Evolutionary conservation across 495 filamentous ascomycete species (phyloP), one percentile per base, ranked within the genome.

Genomic region (Aspergillus kassunensis): DNA sequence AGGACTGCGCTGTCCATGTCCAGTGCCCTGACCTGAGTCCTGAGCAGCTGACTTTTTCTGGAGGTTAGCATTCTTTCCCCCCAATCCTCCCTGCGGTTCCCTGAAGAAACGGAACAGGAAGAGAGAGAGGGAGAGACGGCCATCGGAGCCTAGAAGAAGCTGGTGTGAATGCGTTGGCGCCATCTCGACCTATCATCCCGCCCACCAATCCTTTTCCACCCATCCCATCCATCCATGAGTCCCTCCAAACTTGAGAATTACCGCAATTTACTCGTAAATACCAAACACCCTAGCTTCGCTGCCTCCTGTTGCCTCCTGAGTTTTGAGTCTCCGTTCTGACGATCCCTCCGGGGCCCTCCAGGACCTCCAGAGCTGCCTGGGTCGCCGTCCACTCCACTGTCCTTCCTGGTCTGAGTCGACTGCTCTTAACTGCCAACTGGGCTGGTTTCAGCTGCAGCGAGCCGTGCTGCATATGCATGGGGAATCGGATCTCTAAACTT

Each of bases 391-490:
- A 29, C 11, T 11, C 11, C 6, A 29, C 27, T 6, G 34, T 6
- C 34, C 5, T 2, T 3, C 3, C 34, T 36, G 34, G 3, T 16
- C 34, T 36, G 34, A 1, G 7, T 15, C 18, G 34, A 9, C 34
- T 19, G n/a, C 6, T 10, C 30, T 33, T 6, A 11, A 11, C 30
- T 34, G 29, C 43, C 21, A 23, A 3, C 3, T 25, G 37, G 16
- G 47, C 30, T 37, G 49, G 55, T 59, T 61, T 62, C 60, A 62
- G 47, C 60, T 62, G 60, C 60, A 59, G 47, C 56, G 47, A 57
- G 53, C 60, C 60, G 60, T 62, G 53, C 44, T 62, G 60, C 60
- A 62, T 62, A 62, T 62, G 60, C 60, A 54, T 51, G 54, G 49
- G 55, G 49, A 31, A 44, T 52, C 49, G 11, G 10, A 19, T 12